These are phyloP conservation scores for Whalleya microplaca DNA, from an alignment of 2,329 filamentous ascomycete species.

Conservation along the genomic window DNA sequence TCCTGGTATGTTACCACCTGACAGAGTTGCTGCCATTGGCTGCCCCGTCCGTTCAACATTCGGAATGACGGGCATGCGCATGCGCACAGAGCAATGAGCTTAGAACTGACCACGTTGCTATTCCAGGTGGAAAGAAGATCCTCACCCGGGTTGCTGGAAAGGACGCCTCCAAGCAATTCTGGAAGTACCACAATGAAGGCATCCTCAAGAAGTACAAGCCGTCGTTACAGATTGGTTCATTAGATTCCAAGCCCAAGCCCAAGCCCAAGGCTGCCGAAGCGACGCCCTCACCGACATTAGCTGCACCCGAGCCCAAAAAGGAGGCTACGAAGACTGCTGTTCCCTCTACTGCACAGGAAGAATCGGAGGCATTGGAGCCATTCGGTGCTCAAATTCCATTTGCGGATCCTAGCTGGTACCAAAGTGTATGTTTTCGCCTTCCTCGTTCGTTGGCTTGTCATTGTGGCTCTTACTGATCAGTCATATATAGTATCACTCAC, in stretches of 20 bases:
- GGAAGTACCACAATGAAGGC: constrained; percentile 81
- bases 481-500: constrained; percentile 79
- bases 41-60: constrained; percentile 5
- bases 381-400: constrained; percentile 90
- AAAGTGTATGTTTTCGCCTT: constrained; percentile 68
- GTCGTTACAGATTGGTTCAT: constrained; percentile 79
- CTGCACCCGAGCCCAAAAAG: constrained; percentile 44
- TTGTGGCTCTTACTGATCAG: constrained; percentile 9
- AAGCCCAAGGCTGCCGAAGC: constrained; percentile 63
- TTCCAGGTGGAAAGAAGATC: constrained; percentile 66
- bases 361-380: constrained; percentile 76
- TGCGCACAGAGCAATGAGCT: not conserved
- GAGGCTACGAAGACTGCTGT: constrained; percentile 42
- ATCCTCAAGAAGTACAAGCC: constrained; percentile 86
- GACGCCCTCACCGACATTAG: constrained; percentile 56
- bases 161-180: constrained; percentile 69
- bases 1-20: constrained; percentile 62
- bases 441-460: not conserved
- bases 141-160: constrained; percentile 66
- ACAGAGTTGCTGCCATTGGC: constrained; percentile 1
- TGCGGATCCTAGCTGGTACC: constrained; percentile 92
- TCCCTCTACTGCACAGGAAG: constrained; percentile 46
- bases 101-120: constrained; percentile 5
- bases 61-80: not conserved
- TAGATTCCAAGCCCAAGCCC: constrained; percentile 80